Evolutionary conservation across 2,329 filamentous ascomycete species (phyloP).

Genomic region (Aureobasidium sp.): DNA sequence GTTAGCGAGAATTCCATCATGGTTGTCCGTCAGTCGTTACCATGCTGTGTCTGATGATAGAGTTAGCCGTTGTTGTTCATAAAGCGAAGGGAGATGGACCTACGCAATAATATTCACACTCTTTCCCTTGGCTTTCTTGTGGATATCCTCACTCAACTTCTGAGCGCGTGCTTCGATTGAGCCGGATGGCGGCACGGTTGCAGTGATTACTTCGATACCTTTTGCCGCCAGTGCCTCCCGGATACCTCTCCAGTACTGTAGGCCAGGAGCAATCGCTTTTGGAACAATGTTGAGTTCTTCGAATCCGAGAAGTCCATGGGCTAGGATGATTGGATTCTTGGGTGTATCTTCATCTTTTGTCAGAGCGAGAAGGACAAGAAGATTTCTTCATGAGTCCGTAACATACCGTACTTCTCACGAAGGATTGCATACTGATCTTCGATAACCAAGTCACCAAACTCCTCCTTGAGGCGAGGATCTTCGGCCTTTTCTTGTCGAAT

Average conservation of each 20-base stretch:
- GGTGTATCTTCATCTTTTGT: constrained; percentile 27
- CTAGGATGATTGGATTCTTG: constrained; percentile 52
- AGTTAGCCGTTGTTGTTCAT: background rate
- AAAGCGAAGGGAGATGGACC: constrained; percentile 21
- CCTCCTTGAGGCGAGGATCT: constrained; percentile 9
- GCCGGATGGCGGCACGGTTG: constrained; percentile 49
- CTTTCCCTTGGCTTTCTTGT: constrained; percentile 44
- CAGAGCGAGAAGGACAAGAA: background rate
- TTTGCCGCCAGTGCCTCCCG: constrained; percentile 47
- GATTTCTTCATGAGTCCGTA: too few relatives aligned
- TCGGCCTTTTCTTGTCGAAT: background rate
- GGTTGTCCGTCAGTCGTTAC: constrained; percentile 18
- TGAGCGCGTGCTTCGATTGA: constrained; percentile 50
- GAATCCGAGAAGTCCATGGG: constrained; percentile 58
- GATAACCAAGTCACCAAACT: constrained; percentile 29
- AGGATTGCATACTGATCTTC: constrained; percentile 54
- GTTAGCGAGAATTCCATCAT: background rate
- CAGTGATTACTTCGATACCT: constrained; percentile 52
- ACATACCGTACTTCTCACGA: constrained; percentile 46
- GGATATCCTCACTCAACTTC: constrained; percentile 45
- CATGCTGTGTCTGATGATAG: constrained; percentile 45
- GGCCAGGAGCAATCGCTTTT: constrained; percentile 38
- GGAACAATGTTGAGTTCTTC: constrained; percentile 45
- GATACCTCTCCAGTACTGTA: constrained; percentile 58
- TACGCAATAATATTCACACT: constrained; percentile 57